A percentile compares a stretch with the other conserved stretches of the same genome.
Conservation (phyloP, 2,329 filamentous ascomycete genomes). For the Venturia effusa region DNA sequence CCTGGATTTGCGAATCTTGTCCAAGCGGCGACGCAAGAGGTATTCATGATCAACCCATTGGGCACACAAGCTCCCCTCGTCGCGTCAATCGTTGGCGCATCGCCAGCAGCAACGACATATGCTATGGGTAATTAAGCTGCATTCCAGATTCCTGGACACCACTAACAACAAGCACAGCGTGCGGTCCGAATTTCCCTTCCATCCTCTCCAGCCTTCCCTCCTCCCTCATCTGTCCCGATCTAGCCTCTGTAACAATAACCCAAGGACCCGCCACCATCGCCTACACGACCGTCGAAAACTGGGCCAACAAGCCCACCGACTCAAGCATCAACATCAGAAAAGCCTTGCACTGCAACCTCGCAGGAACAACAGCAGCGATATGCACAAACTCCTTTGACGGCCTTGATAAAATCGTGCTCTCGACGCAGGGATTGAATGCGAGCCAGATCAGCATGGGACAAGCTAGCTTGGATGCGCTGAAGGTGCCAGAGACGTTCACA, state of each 20-base stretch:
- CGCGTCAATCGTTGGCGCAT: background rate
- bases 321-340: background rate
- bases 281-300: background rate
- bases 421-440: background rate
- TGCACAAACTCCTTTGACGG: background rate
- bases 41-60: background rate
- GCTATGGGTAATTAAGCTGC: background rate
- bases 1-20: background rate
- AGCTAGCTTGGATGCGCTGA: background rate
- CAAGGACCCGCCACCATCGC: conserved; percentile 2
- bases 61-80: background rate
- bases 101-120: background rate
- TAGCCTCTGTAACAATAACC: background rate
- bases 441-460: background rate
- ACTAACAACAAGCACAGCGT: background rate
- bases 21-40: background rate
- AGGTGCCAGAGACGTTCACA: background rate
- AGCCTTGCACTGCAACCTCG: background rate
- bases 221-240: background rate
- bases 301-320: background rate
- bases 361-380: background rate
- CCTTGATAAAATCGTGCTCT: background rate
- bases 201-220: background rate
- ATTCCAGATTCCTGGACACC: background rate
- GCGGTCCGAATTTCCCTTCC: background rate